Conservation (phyloP, 192 early-diverging fungal genomes). For the Rhizoclosmatium globosum region DNA sequence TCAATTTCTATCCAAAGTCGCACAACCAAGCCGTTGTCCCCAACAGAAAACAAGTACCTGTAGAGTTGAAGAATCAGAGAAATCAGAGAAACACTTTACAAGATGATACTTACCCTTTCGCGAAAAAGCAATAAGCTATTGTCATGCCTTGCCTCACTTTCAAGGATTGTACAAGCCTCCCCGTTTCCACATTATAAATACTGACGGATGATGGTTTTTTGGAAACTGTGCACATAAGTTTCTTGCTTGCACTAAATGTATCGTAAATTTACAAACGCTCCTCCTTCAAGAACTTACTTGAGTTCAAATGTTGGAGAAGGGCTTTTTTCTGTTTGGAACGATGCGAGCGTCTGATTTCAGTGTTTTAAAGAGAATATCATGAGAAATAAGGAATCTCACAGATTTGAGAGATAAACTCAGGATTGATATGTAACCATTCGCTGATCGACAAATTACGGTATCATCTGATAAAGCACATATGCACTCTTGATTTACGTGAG, state of each 20-base stretch:
- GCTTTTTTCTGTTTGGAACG: not conserved
- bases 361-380: too few relatives aligned
- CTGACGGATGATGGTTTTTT: not conserved
- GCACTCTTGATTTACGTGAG: too few relatives aligned
- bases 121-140: not conserved
- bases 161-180: not conserved
- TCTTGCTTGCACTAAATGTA: not conserved
- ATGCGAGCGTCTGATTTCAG: not conserved
- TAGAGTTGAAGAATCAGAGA: not conserved
- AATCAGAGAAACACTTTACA: not conserved
- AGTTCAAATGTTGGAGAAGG: not conserved
- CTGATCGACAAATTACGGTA: too few relatives aligned
- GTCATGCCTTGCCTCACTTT: not conserved
- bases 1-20: not conserved
- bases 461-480: too few relatives aligned
- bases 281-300: too few relatives aligned
- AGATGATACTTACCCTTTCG: not conserved
- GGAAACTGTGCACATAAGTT: not conserved
- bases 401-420: too few relatives aligned
- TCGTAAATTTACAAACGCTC: too few relatives aligned
- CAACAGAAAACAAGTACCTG: conserved; percentile 19
- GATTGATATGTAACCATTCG: too few relatives aligned
- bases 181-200: not conserved
- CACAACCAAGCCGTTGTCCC: not conserved
- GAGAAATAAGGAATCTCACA: too few relatives aligned